Base-by-base conservation (phyloP, 2,329 filamentous ascomycete genomes). In the Fusarium albosuccineum region DNA sequence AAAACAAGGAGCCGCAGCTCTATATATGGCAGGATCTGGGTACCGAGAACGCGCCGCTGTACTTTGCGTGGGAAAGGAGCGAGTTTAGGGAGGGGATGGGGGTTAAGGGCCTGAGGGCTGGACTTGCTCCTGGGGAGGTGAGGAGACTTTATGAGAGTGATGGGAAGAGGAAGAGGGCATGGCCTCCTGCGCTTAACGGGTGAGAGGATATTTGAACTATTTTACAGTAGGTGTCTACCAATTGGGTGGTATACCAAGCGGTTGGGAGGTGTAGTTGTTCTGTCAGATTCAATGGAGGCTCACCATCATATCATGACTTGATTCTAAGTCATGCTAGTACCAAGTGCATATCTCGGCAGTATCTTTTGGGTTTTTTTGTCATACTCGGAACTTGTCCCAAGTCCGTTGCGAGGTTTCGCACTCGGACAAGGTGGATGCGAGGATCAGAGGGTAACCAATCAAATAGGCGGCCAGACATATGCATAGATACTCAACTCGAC, bases 11-110 rank as follows among this genome's bases (percentile, higher is more conserved):
- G 36, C 6, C 36, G 6, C 10, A 40, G 48, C 11, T 52, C n/a
- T 33, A 33, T 26, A 13, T 16, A 9, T 52, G 49, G 49, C 37
- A 41, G 49, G 49, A 52, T 6, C 49, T 52, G n/a, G 49, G 49
- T 3, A 3, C 7, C 14, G 49, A 17, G 16, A n/a, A 4, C 5
- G 41, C 36, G 36, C 49, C 36, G 6, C 9, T 30, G 6, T 36
- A 42, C 22, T n/a, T 17, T n/a, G 44, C 44, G 9, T 34, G 29
- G 44, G 26, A 2, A 27, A 48, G 44, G 30, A 13, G 6, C 4
- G 5, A 10, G 8, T 14, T 44, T 5, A 22, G n/a, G 22, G 41
- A 29, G 41, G 8, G 5, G 41, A 29, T 22, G 22, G 41, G 26
- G 26, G 10, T 26, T 9, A 13, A 22, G 26, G 41, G n/a, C 7